Conservation (phyloP, 331 rosid species). For the Malus hybrid region DNA sequence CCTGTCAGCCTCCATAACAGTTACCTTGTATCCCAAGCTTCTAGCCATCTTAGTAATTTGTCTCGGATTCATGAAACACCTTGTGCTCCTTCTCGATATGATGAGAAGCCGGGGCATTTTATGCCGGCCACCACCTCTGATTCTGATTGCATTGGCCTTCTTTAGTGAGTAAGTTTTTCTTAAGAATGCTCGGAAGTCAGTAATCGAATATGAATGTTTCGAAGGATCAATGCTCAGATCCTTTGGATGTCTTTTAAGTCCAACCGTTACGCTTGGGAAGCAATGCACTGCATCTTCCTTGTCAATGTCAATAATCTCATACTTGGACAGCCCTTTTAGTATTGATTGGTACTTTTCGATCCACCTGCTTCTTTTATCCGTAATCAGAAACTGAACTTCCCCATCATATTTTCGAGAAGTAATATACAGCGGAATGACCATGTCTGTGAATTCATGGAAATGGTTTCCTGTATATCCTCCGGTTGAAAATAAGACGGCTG, state of each 20-base stretch:
- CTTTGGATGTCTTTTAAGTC: constrained; percentile 50
- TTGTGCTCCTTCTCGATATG: constrained; percentile 52
- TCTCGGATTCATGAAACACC: constrained; percentile 51
- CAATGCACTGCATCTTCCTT: constrained; percentile 58
- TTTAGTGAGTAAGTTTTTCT: constrained; percentile 47
- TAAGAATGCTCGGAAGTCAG: constrained; percentile 56
- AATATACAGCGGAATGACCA: constrained; percentile 60
- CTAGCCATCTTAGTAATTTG: constrained; percentile 47
- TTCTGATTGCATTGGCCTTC: constrained; percentile 36
- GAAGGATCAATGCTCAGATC: constrained; percentile 61
- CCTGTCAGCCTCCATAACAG: constrained; percentile 34
- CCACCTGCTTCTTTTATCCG: constrained; percentile 45
- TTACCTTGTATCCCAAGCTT: constrained; percentile 51
- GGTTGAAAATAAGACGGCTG: constrained; percentile 65
- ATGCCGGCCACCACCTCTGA: constrained; percentile 14
- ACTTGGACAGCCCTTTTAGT: constrained; percentile 53
- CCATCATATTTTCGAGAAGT: constrained; percentile 61
- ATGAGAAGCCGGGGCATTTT: constrained; percentile 61
- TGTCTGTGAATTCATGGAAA: constrained; percentile 80
- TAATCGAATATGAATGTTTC: constrained; percentile 52
- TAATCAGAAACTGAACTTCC: constrained; percentile 55
- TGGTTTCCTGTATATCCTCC: constrained; percentile 82
- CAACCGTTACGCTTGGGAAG: constrained; percentile 58
- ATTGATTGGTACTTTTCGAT: constrained; percentile 35
- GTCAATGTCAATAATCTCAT: constrained; percentile 54